Percentiles rank a stretch among this genome's conserved stretches.
phyloP scores from a whole-genome alignment of 1,284 basidiomycete genomes.

The Melanopsichium pennsylvanicum region DNA sequence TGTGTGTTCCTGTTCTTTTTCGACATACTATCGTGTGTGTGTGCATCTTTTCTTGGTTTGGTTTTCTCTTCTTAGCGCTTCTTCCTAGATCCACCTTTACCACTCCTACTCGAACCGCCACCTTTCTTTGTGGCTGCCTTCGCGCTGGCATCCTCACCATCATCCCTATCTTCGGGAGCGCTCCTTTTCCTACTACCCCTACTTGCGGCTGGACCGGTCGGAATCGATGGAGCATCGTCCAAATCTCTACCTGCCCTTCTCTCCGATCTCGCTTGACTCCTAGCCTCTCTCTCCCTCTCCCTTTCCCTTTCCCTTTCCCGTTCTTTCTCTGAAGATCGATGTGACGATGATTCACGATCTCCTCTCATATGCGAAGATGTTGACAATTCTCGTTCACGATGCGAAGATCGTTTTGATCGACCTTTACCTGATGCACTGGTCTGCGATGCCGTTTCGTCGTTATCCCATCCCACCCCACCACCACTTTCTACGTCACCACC shows the following conservation, averaged over 20 bases:
- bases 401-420: no score
- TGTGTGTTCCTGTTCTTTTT: no score
- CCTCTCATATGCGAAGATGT: no score
- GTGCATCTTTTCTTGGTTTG: no score
- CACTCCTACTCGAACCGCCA: no score
- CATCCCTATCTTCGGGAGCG: constrained; percentile 38
- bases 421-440: no score
- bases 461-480: constrained; percentile 9
- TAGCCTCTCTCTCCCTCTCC: constrained; percentile 28
- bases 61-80: no score
- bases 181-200: constrained; percentile 20
- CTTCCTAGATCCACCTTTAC: constrained; percentile 4
- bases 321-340: constrained; percentile 18
- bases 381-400: not conserved
- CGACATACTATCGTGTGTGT: no score
- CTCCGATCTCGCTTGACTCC: constrained; percentile 35
- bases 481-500: no score
- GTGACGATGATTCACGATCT: constrained; percentile 26
- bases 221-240: constrained; percentile 16
- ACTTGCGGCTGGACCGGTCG: constrained; percentile 10
- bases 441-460: constrained; percentile 35
- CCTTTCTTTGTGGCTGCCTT: constrained; percentile 2
- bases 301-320: constrained; percentile 25
- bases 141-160: constrained; percentile 4
- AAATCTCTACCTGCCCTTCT: constrained; percentile 35